Evolutionary conservation across 2,329 filamentous ascomycete species (phyloP).

Genomic region (Epichloe bromicola): DNA sequence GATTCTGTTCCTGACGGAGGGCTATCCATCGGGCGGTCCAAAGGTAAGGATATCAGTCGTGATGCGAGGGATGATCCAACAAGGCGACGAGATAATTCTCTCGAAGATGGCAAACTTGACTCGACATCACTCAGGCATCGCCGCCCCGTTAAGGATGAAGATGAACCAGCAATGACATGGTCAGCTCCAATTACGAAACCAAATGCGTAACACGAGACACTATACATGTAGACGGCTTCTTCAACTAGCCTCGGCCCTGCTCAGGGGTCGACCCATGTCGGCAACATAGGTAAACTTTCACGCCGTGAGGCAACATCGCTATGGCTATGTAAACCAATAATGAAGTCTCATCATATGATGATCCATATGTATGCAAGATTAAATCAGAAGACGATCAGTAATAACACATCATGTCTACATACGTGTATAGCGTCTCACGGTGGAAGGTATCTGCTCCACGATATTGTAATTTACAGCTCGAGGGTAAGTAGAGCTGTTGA

Average conservation of each 20-base stretch:
- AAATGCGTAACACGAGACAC: neutral
- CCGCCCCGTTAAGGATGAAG: conserved; percentile 23
- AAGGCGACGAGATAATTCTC: conserved; percentile 28
- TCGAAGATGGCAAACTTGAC: conserved; percentile 29
- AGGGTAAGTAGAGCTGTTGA: conserved; percentile 18
- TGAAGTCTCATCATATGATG: neutral
- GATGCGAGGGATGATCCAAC: conserved; percentile 37
- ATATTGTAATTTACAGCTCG: conserved; percentile 4
- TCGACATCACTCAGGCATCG: conserved; percentile 26
- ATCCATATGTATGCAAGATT: too few species aligned
- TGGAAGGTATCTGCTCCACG: neutral
- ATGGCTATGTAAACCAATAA: neutral
- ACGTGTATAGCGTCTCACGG: too few species aligned
- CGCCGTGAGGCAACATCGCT: neutral
- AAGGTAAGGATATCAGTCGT: conserved; percentile 38
- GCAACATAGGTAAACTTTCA: neutral
- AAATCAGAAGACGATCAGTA: too few species aligned
- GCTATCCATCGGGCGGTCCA: conserved; percentile 37
- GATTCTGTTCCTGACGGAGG: conserved; percentile 35
- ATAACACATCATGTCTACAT: too few species aligned
- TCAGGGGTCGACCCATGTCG: neutral
- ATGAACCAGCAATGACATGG: conserved; percentile 33
- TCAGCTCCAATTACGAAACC: conserved; percentile 27
- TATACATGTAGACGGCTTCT: neutral
- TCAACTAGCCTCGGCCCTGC: too few species aligned